Percentiles rank a stretch among this genome's conserved stretches.
Evolutionary conservation across 176 grass and related monocot species (phyloP).

Genomic region (Rhynchospora breviuscula): DNA sequence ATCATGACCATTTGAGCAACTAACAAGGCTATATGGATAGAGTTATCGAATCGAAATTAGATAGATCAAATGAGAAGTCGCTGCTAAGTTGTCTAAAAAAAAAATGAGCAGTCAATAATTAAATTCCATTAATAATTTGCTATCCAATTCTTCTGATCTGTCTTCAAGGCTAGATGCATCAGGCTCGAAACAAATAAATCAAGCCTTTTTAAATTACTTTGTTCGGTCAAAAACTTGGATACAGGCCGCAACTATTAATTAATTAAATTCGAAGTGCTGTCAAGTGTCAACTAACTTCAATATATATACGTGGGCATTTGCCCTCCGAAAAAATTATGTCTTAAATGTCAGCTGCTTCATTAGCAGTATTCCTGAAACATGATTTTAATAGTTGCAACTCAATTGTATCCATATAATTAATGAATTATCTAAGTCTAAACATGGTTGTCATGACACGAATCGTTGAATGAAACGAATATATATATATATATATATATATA

Average conservation of each 20-base stretch:
- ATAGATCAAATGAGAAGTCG: neutral
- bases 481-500: too few relatives aligned
- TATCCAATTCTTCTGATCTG: neutral
- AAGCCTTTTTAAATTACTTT: too few relatives aligned
- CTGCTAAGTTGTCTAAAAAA: too few relatives aligned
- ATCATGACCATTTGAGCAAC: neutral
- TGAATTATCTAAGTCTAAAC: neutral
- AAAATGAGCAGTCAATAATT: too few relatives aligned
- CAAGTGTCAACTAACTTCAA: constrained; percentile 4
- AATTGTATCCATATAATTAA: neutral
- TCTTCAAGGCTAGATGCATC: neutral
- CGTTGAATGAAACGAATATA: neutral
- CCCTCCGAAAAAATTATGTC: too few relatives aligned
- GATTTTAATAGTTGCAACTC: neutral
- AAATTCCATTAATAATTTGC: neutral
- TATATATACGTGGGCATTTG: neutral
- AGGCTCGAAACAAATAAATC: neutral
- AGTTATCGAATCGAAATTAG: neutral
- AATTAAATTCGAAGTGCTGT: neutral
- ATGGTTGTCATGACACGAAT: constrained; percentile 4
- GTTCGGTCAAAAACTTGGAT: neutral
- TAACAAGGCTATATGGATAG: neutral
- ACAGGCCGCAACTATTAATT: neutral
- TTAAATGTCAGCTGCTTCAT: neutral
- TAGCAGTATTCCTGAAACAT: neutral